These are phyloP conservation scores for Sporothrix pseudoabietina DNA, from an alignment of 2,329 filamentous ascomycete genomes.

Conservation along the genomic window DNA sequence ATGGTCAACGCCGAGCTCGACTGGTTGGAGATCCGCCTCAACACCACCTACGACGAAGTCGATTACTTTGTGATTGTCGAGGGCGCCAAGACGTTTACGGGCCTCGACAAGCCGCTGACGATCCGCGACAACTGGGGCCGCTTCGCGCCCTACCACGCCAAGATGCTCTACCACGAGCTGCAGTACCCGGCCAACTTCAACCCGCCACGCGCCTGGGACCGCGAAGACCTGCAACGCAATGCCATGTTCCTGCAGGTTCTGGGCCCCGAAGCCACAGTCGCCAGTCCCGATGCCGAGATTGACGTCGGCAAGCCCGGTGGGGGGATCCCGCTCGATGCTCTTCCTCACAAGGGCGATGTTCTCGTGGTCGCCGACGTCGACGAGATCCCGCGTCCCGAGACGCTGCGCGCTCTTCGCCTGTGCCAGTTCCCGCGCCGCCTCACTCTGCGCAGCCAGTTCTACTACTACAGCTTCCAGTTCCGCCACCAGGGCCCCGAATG, in stretches of 20 bases:
- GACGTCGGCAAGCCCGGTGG: neutral
- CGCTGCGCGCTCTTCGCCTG: conserved; percentile 52
- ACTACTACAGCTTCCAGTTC: conserved; percentile 62
- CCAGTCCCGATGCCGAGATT: neutral
- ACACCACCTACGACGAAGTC: conserved; percentile 58
- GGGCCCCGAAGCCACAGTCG: neutral
- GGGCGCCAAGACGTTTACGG: conserved; percentile 60
- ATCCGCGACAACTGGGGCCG: conserved; percentile 55
- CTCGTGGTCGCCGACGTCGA: conserved; percentile 63
- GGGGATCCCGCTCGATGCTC: conserved; percentile 43
- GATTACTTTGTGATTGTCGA: conserved; percentile 69
- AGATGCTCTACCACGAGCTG: conserved; percentile 63
- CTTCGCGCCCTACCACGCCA: conserved; percentile 57
- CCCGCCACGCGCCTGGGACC: conserved; percentile 50
- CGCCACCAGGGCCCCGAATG: conserved; percentile 52
- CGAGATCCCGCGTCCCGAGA: conserved; percentile 58
- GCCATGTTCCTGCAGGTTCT: conserved; percentile 61
- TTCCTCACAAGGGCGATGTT: conserved; percentile 53
- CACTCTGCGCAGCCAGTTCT: conserved; percentile 55
- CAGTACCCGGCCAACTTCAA: conserved; percentile 49
- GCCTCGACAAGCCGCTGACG: conserved; percentile 55
- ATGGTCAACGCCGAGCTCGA: conserved; percentile 66
- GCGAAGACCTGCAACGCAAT: conserved; percentile 55
- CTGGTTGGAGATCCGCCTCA: conserved; percentile 65
- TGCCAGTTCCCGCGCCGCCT: conserved; percentile 57